Conservation (phyloP, 2,329 filamentous ascomycete genomes). For the Neopestalotiopsis sp. region DNA sequence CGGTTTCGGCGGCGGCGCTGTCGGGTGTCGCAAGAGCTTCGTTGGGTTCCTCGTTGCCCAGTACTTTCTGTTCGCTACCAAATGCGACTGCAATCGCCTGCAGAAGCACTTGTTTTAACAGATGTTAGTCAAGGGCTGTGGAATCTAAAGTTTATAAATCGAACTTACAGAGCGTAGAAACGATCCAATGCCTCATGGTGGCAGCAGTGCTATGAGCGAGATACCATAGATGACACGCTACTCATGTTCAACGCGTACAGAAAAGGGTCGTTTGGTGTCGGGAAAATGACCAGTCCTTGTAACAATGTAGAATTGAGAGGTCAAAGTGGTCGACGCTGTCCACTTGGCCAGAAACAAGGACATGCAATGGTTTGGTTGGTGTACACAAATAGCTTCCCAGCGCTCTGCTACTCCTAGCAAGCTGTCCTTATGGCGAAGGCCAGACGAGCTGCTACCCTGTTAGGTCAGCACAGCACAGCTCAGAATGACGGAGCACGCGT, state of each 20-base stretch:
- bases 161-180: constrained; percentile 36
- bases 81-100: constrained; percentile 31
- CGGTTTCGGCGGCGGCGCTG: constrained; percentile 28
- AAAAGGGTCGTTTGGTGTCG: background rate
- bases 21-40: constrained; percentile 26
- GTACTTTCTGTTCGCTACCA: constrained; percentile 35
- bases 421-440: constrained; percentile 19
- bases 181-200: constrained; percentile 37
- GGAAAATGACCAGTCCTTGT: background rate
- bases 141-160: constrained; percentile 15
- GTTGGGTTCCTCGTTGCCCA: constrained; percentile 24
- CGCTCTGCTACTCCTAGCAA: constrained; percentile 13
- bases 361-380: background rate
- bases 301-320: background rate
- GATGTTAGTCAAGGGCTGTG: background rate
- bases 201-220: constrained; percentile 36
- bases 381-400: background rate
- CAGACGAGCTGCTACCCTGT: background rate
- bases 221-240: constrained; percentile 29
- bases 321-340: background rate
- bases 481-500: constrained; percentile 3
- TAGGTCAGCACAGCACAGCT: background rate
- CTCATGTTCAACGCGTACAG: constrained; percentile 32
- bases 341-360: background rate
- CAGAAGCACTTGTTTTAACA: constrained; percentile 32